A percentile compares a stretch with the other conserved stretches of the same genome.
Evolutionary conservation across 306 rosid genomes (phyloP).

Genomic region (Prunus mira): DNA sequence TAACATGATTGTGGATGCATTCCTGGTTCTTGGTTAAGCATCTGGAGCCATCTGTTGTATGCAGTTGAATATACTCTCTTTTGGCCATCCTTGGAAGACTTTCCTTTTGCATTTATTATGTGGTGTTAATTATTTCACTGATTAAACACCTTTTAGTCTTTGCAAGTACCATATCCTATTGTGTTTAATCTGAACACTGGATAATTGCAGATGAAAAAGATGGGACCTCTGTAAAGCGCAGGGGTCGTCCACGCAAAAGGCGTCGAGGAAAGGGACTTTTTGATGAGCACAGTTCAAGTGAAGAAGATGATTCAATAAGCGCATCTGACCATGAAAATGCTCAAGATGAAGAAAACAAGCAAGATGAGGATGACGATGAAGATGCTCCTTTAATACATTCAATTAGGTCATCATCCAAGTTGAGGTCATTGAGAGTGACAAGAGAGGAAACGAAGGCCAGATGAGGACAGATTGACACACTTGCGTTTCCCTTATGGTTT

Average conservation of each 20-base stretch:
- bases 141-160: not conserved
- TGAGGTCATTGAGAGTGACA: slow-evolving; percentile 65
- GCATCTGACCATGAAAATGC: slow-evolving; percentile 74
- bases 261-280: slow-evolving; percentile 80
- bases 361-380: slow-evolving; percentile 59
- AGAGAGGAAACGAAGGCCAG: slow-evolving; percentile 58
- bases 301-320: slow-evolving; percentile 86
- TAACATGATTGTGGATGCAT: not conserved
- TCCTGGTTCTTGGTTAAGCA: not conserved
- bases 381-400: slow-evolving; percentile 73
- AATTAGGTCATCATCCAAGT: slow-evolving; percentile 67
- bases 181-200: slow-evolving; percentile 13
- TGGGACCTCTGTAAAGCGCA: slow-evolving; percentile 56
- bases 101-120: not conserved
- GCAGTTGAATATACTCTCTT: not conserved
- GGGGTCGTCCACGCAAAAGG: slow-evolving; percentile 91
- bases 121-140: too few species aligned
- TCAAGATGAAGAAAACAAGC: slow-evolving; percentile 55
- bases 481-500: too few species aligned
- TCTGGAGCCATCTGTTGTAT: not conserved
- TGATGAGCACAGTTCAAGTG: slow-evolving; percentile 79
- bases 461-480: slow-evolving; percentile 2
- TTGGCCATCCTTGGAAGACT: not conserved
- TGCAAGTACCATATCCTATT: not conserved
- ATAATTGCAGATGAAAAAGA: slow-evolving; percentile 78